Conservation (phyloP, 2,329 filamentous ascomycete species). For the Byssochlamys sp. region DNA sequence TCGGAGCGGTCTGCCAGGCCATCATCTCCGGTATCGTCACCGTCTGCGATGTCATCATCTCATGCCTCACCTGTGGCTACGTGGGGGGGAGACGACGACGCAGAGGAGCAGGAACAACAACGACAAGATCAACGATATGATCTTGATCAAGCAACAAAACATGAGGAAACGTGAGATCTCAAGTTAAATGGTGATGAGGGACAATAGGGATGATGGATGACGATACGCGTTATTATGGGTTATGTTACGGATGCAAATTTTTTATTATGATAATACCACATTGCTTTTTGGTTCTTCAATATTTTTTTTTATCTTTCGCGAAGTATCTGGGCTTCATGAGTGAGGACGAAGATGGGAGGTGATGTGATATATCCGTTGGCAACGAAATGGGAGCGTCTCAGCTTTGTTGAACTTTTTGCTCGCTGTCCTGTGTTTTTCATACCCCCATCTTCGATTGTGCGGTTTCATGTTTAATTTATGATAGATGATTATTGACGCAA, state of each 20-base stretch:
- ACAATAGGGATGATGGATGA: not conserved
- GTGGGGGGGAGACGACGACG: slow-evolving; percentile 5
- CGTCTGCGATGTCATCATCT: slow-evolving; percentile 57
- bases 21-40: slow-evolving; percentile 59
- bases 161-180: not conserved
- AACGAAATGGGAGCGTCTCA: too few relatives aligned
- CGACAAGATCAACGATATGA: not conserved
- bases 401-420: not conserved
- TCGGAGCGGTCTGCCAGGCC: slow-evolving; percentile 55
- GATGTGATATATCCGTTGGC: too few relatives aligned
- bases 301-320: not conserved
- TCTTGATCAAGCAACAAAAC: not conserved
- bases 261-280: not conserved
- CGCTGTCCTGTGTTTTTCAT: not conserved
- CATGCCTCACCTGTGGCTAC: slow-evolving; percentile 48
- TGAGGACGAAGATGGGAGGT: not conserved
- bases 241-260: not conserved
- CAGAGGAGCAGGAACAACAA: not conserved
- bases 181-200: not conserved
- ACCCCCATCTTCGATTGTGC: not conserved
- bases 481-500: not conserved
- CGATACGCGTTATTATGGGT: not conserved
- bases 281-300: not conserved
- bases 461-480: not conserved
- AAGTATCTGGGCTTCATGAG: not conserved